Evolutionary conservation across 2,329 filamentous ascomycete species (phyloP).

Genomic region (Verticillium nubilum): DNA sequence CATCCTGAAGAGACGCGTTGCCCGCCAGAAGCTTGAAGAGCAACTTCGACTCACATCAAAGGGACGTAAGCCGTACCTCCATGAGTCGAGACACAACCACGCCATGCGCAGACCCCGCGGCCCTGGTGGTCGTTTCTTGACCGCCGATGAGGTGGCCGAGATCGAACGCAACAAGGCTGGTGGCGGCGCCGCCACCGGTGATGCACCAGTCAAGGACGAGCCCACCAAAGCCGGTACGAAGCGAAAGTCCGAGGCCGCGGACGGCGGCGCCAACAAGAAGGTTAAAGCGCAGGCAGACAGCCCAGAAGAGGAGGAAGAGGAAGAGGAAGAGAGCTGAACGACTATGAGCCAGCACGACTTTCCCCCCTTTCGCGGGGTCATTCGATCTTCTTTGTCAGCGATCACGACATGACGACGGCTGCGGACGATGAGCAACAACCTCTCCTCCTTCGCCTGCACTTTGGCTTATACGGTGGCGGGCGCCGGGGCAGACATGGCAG

Average conservation of each 20-base stretch:
- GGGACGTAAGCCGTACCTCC: conserved; percentile 91
- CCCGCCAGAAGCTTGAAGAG: conserved; percentile 89
- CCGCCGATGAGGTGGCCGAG: conserved; percentile 88
- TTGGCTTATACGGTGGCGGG: conserved; percentile 8
- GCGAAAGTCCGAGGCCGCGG: conserved; percentile 52
- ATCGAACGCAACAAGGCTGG: conserved; percentile 64
- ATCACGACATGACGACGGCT: conserved; percentile 32
- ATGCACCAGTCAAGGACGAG: conserved; percentile 14
- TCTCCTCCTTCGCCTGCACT: conserved; percentile 3
- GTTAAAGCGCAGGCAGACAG: conserved; percentile 39
- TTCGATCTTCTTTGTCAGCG: conserved; percentile 22
- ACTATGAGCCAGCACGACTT: background rate
- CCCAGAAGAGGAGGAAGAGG: conserved; percentile 34
- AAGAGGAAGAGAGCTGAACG: conserved; percentile 34
- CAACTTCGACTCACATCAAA: conserved; percentile 88
- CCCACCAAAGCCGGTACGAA: conserved; percentile 41
- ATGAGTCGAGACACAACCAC: conserved; percentile 96
- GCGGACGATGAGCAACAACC: conserved; percentile 5
- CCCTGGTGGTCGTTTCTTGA: conserved; percentile 91
- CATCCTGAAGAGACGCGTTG: conserved; percentile 89
- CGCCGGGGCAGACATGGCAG: conserved; percentile 3
- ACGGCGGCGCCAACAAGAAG: conserved; percentile 48
- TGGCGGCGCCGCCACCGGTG: conserved; percentile 12
- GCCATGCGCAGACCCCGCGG: conserved; percentile 94
- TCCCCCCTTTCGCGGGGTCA: background rate